phyloP scores from a whole-genome alignment of 1,284 basidiomycete genomes.

The Sanguinoderma infundibulare region DNA sequence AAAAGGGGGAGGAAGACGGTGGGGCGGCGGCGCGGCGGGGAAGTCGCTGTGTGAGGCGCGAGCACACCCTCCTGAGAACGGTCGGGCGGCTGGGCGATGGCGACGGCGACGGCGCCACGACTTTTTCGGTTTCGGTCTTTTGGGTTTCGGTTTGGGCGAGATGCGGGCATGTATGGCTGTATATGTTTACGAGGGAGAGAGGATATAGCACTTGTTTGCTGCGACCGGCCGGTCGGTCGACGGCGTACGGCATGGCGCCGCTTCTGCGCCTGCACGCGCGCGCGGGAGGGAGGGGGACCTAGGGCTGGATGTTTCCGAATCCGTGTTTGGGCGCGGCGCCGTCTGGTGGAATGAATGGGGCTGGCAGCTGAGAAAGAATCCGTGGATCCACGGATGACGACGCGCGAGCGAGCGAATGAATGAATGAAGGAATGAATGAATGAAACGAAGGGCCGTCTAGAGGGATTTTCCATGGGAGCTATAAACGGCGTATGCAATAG shows the following conservation, averaged over 20 bases:
- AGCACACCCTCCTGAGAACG: not conserved
- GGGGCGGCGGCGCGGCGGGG: too few species aligned
- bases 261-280: not conserved
- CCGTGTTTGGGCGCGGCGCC: not conserved
- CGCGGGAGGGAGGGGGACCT: not conserved
- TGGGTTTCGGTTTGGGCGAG: not conserved
- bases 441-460: too few species aligned
- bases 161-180: too few species aligned
- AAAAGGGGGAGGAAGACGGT: too few species aligned
- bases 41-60: not conserved
- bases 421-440: not conserved
- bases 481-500: not conserved
- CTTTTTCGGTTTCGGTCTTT: not conserved
- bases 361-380: not conserved
- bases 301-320: not conserved
- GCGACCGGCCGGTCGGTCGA: too few species aligned
- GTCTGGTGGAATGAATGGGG: not conserved
- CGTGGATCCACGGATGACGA: not conserved
- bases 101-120: not conserved
- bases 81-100: not conserved
- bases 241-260: not conserved
- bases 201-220: too few species aligned
- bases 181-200: too few species aligned
- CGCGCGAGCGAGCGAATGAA: not conserved
- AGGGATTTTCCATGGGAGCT: too few species aligned